Base-by-base conservation (phyloP, 108 stramenopile genomes). In the Skeletonema menzelii region DNA sequence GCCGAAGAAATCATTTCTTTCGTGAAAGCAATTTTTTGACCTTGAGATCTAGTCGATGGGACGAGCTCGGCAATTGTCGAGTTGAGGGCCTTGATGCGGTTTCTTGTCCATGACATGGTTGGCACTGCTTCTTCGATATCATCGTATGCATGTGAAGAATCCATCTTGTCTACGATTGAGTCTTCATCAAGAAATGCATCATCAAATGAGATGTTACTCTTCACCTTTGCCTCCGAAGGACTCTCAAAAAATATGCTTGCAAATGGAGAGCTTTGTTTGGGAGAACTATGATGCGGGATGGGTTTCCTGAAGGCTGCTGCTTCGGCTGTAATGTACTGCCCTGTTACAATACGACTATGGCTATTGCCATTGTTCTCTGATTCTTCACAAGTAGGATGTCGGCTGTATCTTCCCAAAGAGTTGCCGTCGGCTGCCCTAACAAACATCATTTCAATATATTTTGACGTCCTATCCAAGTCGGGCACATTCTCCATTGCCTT, bases 1-100 rank as follows among this genome's bases (percentile, higher is more conserved):
- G 80, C 80, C 5, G 30, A 56, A 0, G 56, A 26, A 12, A 84
- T 46, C 84, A 82, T 81, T 15, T 84, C 59, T 69, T 84, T 84
- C 4, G 78, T 82, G 7, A 84, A 57, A 12, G 59, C 32, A 27
- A 84, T 66, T 38, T 28, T n/a, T 12, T 63, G 67, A 59, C 35
- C 3, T 1, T 30, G 57, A 4, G 24, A 3, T 49, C 44, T 69
- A 27, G 75, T 0, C 31, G 31, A n/a, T 10, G 22, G 63, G 28
- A 55, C 38, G n/a, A 69, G 56, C 27, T 65, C 56, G 11, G 69
- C 68, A 46, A 70, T 67, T 12, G 49, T 42, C 24, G 22, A 69
- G 24, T 80, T 72, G 30, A 67, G 35, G 34, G 56, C 55, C 35
- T 59, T 59, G 35, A 80, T 40, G 35, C 79, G 61, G 34, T 69